A percentile compares a stretch with the other conserved stretches of the same genome.
Conservation (phyloP, 2,329 filamentous ascomycete species). For the Arthrocladium fulminans region DNA sequence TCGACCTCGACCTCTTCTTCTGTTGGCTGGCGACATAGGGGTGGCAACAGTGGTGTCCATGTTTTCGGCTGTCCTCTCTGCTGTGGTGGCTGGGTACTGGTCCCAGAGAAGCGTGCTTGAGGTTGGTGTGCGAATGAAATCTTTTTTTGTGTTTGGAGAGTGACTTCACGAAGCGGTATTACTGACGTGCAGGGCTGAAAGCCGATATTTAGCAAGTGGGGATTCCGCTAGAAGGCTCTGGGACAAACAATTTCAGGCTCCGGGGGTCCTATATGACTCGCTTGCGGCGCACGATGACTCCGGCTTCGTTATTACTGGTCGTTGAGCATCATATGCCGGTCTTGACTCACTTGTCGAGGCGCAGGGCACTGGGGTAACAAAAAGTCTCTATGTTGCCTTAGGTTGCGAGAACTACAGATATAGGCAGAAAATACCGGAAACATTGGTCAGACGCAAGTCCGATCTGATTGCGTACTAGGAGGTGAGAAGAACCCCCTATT, state of each 20-base stretch:
- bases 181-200: background rate
- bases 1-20: slow-evolving; percentile 16
- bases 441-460: too few species aligned
- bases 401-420: background rate
- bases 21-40: slow-evolving; percentile 6
- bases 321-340: background rate
- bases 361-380: too few species aligned
- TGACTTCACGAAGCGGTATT: background rate
- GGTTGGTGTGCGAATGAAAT: background rate
- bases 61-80: slow-evolving; percentile 8
- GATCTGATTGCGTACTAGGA: too few species aligned
- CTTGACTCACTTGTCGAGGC: too few species aligned
- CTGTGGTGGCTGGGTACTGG: background rate
- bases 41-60: background rate
- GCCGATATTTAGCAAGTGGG: background rate
- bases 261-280: background rate
- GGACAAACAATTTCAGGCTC: background rate
- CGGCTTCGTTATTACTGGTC: background rate
- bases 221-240: background rate
- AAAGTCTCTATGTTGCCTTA: too few species aligned
- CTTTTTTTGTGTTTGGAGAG: background rate
- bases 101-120: background rate
- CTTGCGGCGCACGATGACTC: background rate
- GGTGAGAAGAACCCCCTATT: too few species aligned
- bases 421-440: background rate